Conservation (phyloP, 306 rosid genomes). For the Canavalia ensiformis region DNA sequence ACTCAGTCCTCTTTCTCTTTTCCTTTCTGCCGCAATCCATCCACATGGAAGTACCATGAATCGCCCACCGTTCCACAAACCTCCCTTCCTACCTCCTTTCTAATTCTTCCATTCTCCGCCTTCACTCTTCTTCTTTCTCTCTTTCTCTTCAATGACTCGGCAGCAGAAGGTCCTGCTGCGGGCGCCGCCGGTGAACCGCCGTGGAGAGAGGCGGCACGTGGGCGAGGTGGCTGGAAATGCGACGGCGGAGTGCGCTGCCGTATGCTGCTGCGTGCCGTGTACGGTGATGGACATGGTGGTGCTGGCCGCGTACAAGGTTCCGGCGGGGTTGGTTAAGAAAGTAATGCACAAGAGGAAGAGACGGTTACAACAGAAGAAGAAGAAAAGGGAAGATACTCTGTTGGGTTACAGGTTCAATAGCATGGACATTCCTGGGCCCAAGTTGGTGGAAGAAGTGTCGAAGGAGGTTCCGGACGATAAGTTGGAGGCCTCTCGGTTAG, state of each 20-base stretch:
- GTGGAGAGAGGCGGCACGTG: conserved; percentile 21
- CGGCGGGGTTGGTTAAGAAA: conserved; percentile 66
- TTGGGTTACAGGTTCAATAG: conserved; percentile 18
- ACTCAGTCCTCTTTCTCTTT: background rate
- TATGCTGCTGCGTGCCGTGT: conserved; percentile 81
- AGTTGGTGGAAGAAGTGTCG: conserved; percentile 27
- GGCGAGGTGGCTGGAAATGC: conserved; percentile 74
- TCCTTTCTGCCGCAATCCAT: background rate
- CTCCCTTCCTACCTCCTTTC: background rate
- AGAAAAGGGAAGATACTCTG: background rate
- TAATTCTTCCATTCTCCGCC: background rate
- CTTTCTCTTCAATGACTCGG: conserved; percentile 42
- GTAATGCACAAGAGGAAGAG: conserved; percentile 52
- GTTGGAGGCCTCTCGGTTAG: conserved; percentile 45
- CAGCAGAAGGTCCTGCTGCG: conserved; percentile 32
- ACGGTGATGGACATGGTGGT: conserved; percentile 67
- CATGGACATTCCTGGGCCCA: background rate
- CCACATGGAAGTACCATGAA: background rate
- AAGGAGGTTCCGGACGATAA: background rate
- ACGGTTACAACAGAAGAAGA: background rate
- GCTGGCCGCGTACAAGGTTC: conserved; percentile 66
- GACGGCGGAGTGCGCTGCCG: conserved; percentile 81
- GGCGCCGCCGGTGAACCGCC: conserved; percentile 34
- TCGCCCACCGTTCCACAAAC: conserved; percentile 29
- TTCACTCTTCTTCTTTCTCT: no score